Conservation (phyloP, 2,329 filamentous ascomycete genomes). For the Bipolaris victoriae region DNA sequence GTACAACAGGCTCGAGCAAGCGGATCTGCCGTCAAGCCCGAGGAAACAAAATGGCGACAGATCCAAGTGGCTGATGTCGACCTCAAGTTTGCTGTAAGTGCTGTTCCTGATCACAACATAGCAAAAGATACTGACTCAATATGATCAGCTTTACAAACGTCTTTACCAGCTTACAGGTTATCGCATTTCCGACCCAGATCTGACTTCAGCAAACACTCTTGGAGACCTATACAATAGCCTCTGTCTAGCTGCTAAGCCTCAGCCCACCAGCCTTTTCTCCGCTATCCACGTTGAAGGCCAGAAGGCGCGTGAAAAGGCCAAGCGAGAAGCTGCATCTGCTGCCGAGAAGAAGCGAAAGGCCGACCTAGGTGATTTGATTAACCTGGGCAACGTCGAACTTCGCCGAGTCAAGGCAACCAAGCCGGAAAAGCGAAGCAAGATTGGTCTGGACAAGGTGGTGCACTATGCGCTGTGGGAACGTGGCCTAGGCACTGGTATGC, state of each 20-base stretch:
- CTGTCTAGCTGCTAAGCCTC: conserved; percentile 44
- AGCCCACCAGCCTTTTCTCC: conserved; percentile 66
- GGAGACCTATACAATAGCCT: conserved; percentile 48
- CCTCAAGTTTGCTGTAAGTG: conserved; percentile 47
- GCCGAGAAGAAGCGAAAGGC: conserved; percentile 13
- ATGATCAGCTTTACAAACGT: conserved; percentile 76
- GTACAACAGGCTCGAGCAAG: conserved; percentile 17
- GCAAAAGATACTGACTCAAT: conserved; percentile 20
- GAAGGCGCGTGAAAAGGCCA: conserved; percentile 24
- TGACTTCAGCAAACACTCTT: conserved; percentile 53
- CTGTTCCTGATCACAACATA: not conserved
- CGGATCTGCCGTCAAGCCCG: conserved; percentile 9
- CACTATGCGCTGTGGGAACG: conserved; percentile 65
- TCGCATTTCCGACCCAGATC: conserved; percentile 72
- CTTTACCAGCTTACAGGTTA: conserved; percentile 81
- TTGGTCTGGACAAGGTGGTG: conserved; percentile 82
- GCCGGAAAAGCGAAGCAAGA: conserved; percentile 71
- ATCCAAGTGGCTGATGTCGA: conserved; percentile 35
- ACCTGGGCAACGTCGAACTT: conserved; percentile 69
- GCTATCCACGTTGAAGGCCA: conserved; percentile 53
- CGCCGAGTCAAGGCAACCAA: conserved; percentile 68
- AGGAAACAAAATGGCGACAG: conserved; percentile 34
- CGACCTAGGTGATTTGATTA: conserved; percentile 35
- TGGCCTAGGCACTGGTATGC: conserved; percentile 11
- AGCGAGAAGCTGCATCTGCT: conserved; percentile 6